Evolutionary conservation across 148 eudicot species (phyloP), one percentile per base, ranked within the genome.

Genomic region (Fagopyrum homotropicum): DNA sequence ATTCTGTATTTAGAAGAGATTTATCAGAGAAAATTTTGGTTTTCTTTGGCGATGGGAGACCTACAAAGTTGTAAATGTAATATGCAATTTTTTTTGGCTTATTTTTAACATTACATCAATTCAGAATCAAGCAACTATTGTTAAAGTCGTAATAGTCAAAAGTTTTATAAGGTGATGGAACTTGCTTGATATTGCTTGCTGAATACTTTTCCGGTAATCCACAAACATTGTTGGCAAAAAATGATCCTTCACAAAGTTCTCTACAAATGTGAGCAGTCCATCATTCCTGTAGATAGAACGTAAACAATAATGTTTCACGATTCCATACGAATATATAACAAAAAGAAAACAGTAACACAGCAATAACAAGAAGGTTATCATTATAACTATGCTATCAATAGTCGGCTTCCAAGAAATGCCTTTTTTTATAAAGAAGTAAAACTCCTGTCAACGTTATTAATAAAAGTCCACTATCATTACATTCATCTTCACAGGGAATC

Each of bases 151-250:
- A 73, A 51, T 12, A 9, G 35, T 73, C 55, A 54, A n/a, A 66
- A 66, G 9, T 40, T 8, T 66, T 66, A 66, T 66, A 66, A 66
- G 71, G 71, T 40, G 30, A 29, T 55, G 4, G 78, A 78, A 88
- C 97, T 81, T 84, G 81, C 98, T 93, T 87, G 98, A 91, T 89
- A 93, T 93, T 72, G 99, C 97, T 84, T 95, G 99, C 78, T 95
- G 99, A 50, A 95, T 91, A 77, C 96, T 81, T 92, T 95, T 95
- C 75, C 99, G 89, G 85, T 95, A 95, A 85, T 95, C 99, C 56
- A 95, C 97, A 80, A 89, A 92, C 98, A 95, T 89, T 69, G 99
- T 89, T 57, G 99, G 99, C 75, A 95, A 82, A 75, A 95, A 95
- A 57, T 92, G 99, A 72, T 95, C 99, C 81, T 95, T 95, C 85